A percentile compares a stretch with the other conserved stretches of the same genome.
These are phyloP conservation scores for Thielaviopsis musarum DNA, from an alignment of 2,329 filamentous ascomycete genomes.

Conservation along the genomic window DNA sequence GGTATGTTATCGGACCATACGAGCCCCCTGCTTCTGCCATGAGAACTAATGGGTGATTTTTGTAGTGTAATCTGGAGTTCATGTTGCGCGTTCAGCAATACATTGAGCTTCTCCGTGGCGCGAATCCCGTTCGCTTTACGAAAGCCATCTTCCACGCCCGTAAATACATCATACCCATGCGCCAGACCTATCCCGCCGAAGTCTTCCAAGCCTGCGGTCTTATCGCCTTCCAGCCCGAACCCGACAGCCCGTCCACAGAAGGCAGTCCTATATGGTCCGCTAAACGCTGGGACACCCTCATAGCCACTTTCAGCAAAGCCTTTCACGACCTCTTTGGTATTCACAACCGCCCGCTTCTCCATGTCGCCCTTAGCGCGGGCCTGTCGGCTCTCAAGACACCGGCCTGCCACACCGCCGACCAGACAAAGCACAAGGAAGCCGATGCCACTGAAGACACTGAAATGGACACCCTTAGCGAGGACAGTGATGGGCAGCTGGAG, in stretches of 20 bases:
- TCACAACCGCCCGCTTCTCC: conserved; percentile 66
- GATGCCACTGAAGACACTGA: background rate
- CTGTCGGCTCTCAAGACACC: conserved; percentile 93
- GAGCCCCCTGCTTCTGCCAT: background rate
- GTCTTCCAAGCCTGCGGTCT: conserved; percentile 63
- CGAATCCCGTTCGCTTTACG: conserved; percentile 43
- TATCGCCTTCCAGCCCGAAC: conserved; percentile 54
- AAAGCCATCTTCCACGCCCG: conserved; percentile 72
- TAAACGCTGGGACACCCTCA: conserved; percentile 58
- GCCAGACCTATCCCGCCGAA: conserved; percentile 48
- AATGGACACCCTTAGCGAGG: too few species aligned
- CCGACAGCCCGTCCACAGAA: conserved; percentile 27
- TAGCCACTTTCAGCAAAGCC: conserved; percentile 65
- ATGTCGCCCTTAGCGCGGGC: conserved; percentile 79
- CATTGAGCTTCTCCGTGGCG: conserved; percentile 59
- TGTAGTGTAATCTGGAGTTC: conserved; percentile 69
- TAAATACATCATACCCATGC: conserved; percentile 60
- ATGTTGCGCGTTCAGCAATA: conserved; percentile 89
- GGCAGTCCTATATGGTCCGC: conserved; percentile 47
- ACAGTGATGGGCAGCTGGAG: too few species aligned
- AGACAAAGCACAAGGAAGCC: conserved; percentile 23
- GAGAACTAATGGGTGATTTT: background rate
- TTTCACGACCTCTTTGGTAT: conserved; percentile 77
- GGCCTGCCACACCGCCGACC: conserved; percentile 50
- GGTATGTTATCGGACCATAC: conserved; percentile 27